phyloP scores from a whole-genome alignment of 495 filamentous ascomycete genomes.

The Bacidia gigantensis region DNA sequence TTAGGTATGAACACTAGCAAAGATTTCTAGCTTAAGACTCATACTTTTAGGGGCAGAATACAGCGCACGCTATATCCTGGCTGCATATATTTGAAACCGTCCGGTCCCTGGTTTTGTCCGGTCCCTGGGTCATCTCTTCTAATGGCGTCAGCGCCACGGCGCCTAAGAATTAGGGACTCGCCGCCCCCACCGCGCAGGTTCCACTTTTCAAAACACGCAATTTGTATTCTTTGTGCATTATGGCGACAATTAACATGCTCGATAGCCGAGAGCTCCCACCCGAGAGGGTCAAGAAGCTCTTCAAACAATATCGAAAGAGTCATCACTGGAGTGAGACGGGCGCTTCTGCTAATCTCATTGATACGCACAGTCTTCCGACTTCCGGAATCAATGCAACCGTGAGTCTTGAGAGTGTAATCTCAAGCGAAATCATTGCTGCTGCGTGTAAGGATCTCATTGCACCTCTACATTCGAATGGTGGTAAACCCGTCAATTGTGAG shows the following conservation, averaged over 20 bases:
- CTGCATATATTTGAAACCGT: too few relatives aligned
- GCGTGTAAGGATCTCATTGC: not conserved
- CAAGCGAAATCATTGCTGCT: not conserved
- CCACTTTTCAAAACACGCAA: too few relatives aligned
- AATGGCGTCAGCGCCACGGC: too few relatives aligned
- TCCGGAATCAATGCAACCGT: not conserved
- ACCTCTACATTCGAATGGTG: not conserved
- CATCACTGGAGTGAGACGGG: constrained; percentile 30
- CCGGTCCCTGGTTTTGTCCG: too few relatives aligned
- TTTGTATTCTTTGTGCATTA: not conserved
- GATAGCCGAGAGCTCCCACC: constrained; percentile 62
- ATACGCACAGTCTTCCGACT: constrained; percentile 22
- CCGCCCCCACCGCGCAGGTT: too few relatives aligned
- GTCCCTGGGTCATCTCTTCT: too few relatives aligned
- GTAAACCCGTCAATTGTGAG: too few relatives aligned
- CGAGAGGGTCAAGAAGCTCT: constrained; percentile 44
- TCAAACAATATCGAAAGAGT: constrained; percentile 49
- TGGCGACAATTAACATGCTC: constrained; percentile 2
- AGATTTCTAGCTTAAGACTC: too few relatives aligned
- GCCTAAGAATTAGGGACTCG: too few relatives aligned
- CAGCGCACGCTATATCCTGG: too few relatives aligned
- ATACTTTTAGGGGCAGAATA: too few relatives aligned
- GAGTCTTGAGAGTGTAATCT: not conserved
- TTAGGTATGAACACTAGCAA: too few relatives aligned
- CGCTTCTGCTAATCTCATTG: constrained; percentile 34